Base-by-base conservation (phyloP, 176 grass and related monocot genomes). In the Areca catechu region DNA sequence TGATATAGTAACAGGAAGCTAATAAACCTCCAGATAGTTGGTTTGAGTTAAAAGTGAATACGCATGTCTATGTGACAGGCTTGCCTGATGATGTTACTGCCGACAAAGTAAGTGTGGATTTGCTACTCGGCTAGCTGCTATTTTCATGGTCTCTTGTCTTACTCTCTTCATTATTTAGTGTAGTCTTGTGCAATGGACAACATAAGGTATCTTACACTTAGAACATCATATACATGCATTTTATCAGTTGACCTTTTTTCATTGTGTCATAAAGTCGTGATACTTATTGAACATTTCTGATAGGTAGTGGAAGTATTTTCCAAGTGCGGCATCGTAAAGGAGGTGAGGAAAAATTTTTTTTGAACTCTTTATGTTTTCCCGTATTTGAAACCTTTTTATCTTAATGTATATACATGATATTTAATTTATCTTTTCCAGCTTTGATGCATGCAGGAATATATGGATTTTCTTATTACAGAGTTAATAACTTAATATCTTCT, bases 1-100 rank as follows among this genome's bases (percentile, higher is more conserved):
- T 73, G 60, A 4, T 30, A 51, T 66, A n/a, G 63, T 57, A 34
- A 27, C 72, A 92, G 93, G 93, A 98, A 85, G 76, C 87, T 69
- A 77, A 98, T 68, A 98, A 98, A 77, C 87, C 93, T 63, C 93
- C 93, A 54, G 87, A 92, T n/a, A 82, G 78, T 78, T 98, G 93
- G 93, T 98, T 98, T 88, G 87, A 88, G 60, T 79, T 98, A 62
- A 98, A 98, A 77, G 87, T 98, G 55, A 98, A 98, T 63, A 98
- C 87, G 22, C 69, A 98, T 82, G 81, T 98, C 62, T 92, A 98
- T 58, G 25, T 92, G 24, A 89, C 63, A 72, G 87, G 87, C 60
- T 85, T 98, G 75, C 93, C 93, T 76, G 87, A 98, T 80, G 87
- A 98, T 71, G 78, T 98, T 54, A 92, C 78, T 4, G 4, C 10